These are phyloP conservation scores for Erodium maritimum DNA, from an alignment of 345 rosid genomes.

Conservation along the genomic window DNA sequence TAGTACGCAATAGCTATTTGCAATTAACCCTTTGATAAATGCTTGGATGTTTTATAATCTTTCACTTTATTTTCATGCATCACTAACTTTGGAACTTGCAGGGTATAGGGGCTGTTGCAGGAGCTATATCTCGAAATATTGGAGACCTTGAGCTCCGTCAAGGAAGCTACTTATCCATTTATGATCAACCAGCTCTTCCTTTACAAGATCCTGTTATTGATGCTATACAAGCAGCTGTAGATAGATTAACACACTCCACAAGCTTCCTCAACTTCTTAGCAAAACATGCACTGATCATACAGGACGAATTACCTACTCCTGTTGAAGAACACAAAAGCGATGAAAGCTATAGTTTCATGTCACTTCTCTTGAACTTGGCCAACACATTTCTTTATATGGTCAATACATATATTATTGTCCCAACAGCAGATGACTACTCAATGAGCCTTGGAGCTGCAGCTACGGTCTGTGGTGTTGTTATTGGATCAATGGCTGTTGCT, in stretches of 20 bases:
- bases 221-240: slow-evolving; percentile 70
- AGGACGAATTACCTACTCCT: slow-evolving; percentile 80
- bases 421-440: slow-evolving; percentile 93
- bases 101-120: slow-evolving; percentile 98
- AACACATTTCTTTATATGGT: slow-evolving; percentile 92
- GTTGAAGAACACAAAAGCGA: slow-evolving; percentile 61
- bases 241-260: slow-evolving; percentile 71
- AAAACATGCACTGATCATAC: slow-evolving; percentile 93
- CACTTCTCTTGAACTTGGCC: slow-evolving; percentile 72
- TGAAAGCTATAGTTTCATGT: slow-evolving; percentile 68
- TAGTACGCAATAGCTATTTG: no score
- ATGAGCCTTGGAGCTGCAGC: slow-evolving; percentile 94
- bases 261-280: slow-evolving; percentile 83
- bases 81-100: slow-evolving; percentile 15
- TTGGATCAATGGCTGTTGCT: slow-evolving; percentile 99
- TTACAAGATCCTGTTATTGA: slow-evolving; percentile 84
- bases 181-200: slow-evolving; percentile 80
- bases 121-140: slow-evolving; percentile 95
- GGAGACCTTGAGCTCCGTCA: slow-evolving; percentile 93
- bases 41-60: neutral
- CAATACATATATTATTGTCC: slow-evolving; percentile 88
- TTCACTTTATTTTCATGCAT: neutral
- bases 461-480: slow-evolving; percentile 94
- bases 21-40: no score
- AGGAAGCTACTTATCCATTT: slow-evolving; percentile 90